Evolutionary conservation across 2,329 filamentous ascomycete genomes (phyloP).

Genomic region (Pseudopyrenochaeta lycopersici): DNA sequence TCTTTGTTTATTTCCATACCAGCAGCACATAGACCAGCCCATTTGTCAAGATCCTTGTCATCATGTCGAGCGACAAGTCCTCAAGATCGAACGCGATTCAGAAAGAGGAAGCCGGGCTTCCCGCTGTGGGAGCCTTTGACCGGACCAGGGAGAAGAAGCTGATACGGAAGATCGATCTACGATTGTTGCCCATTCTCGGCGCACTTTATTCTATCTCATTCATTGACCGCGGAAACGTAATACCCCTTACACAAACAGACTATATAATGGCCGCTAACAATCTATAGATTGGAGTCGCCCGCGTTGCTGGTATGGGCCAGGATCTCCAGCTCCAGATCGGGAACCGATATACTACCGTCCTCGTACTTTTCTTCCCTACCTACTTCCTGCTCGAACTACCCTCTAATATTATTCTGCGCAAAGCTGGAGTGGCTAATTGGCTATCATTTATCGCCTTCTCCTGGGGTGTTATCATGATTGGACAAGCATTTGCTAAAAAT

Average conservation of each 20-base stretch:
- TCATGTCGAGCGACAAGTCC: no score
- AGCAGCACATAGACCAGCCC: no score
- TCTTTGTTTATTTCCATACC: no score
- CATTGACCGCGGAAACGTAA: conserved; percentile 47
- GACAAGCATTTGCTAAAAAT: conserved; percentile 32
- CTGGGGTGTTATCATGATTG: conserved; percentile 40
- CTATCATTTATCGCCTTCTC: conserved; percentile 33
- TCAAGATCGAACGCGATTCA: no score
- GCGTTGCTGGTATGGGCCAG: conserved; percentile 36
- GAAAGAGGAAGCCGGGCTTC: no score
- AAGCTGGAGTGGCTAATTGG: conserved; percentile 38
- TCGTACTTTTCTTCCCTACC: conserved; percentile 37
- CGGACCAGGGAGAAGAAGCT: conserved; percentile 29
- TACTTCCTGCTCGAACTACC: conserved; percentile 36
- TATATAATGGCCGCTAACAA: neutral
- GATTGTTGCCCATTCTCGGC: conserved; percentile 51
- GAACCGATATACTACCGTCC: conserved; percentile 33
- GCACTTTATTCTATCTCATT: conserved; percentile 49
- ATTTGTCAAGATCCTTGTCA: no score
- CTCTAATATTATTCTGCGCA: conserved; percentile 33
- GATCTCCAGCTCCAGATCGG: conserved; percentile 33
- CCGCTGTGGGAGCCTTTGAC: conserved; percentile 21
- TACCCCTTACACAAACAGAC: neutral
- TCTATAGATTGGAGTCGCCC: conserved; percentile 31
- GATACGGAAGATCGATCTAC: conserved; percentile 45